Evolutionary conservation across 495 filamentous ascomycete genomes (phyloP).

Genomic region (Pseudoneurospora amorphoporcata): DNA sequence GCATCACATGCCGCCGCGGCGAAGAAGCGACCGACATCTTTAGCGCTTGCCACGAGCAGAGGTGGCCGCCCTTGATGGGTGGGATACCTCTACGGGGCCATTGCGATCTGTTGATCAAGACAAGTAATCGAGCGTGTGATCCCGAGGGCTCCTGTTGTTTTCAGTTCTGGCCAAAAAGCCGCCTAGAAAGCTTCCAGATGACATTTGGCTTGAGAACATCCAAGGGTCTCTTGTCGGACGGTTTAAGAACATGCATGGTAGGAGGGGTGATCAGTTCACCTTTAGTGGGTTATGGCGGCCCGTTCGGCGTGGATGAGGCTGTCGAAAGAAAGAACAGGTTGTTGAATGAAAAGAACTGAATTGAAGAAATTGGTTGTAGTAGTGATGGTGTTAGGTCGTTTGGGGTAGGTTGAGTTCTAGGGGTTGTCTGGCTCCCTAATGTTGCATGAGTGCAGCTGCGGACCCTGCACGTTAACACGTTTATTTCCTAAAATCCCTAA

Average conservation of each 20-base stretch:
- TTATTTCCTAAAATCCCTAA: too few relatives aligned
- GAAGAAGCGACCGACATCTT: background rate
- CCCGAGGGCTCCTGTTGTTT: too few relatives aligned
- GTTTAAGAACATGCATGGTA: too few relatives aligned
- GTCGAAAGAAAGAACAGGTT: background rate
- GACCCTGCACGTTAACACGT: too few relatives aligned
- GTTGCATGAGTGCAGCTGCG: too few relatives aligned
- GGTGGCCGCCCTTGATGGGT: too few relatives aligned
- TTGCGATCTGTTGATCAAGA: too few relatives aligned
- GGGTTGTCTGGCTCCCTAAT: background rate
- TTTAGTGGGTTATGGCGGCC: too few relatives aligned
- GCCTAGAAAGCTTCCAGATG: slow-evolving; percentile 52
- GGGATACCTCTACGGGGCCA: too few relatives aligned
- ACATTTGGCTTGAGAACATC: slow-evolving; percentile 34
- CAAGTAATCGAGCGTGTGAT: too few relatives aligned
- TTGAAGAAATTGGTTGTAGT: background rate
- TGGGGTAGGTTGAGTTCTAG: background rate
- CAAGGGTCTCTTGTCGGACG: slow-evolving; percentile 8
- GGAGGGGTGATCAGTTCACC: too few relatives aligned
- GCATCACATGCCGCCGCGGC: background rate
- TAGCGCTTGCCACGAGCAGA: background rate
- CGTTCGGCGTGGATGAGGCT: too few relatives aligned
- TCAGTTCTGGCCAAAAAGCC: slow-evolving; percentile 30
- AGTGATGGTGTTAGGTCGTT: background rate
- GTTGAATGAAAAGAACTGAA: background rate